Evolutionary conservation across 345 rosid genomes (phyloP), one percentile per base, ranked within the genome.

Genomic region (Brassica carinata): DNA sequence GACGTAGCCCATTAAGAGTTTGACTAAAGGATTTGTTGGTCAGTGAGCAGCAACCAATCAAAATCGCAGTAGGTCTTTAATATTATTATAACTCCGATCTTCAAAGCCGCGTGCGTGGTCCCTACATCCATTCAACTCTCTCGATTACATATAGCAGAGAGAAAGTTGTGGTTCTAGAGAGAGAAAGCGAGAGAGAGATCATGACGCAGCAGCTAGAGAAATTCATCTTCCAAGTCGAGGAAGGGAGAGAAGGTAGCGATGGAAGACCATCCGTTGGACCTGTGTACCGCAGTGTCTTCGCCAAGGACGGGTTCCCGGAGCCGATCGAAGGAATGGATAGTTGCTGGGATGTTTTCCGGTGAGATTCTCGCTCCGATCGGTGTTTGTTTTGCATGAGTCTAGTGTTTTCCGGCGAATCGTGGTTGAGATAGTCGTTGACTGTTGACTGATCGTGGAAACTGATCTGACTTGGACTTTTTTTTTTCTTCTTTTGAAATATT

Each of bases 261-360:
- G 94, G 90, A 0, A 79, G 62, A 84, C 97, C 97, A 27, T 93
- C 98, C 36, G 80, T 86, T 1, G 98, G 98, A 1, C 90, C 97
- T 9, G 94, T 85, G 1, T 93, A 90, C 72, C 91, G 98, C 0
- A 93, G 95, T 82, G 6, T 74, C 63, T 91, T 83, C 30, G 98
- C 98, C 66, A 86, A 88, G 73, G 91, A 85, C 40, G 98, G 98
- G 7, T 90, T 91, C 64, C 95, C 97, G 3, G 77, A 87, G n/a
- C 94, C 94, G 63, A 78, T 86, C 63, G 79, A 86, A 31, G 98
- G 94, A 18, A 71, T 93, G 90, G 91, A 91, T 13, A 85, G 92
- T 82, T 93, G 98, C 79, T 93, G 98, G 98, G 98, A 91, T 69
- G 81, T 91, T 85, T 93, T 93, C 87, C 93, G 95, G 98, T 93